A percentile compares a stretch with the other conserved stretches of the same genome.
phyloP scores from a whole-genome alignment of 176 grass and related monocot genomes.

The maize (Zea mays) region Zm-B73-REFERENCE-NAM-5.0 NC_050100.1:184932501-184933000 shows the following conservation, averaged over 20 bases:
- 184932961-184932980: slow-evolving; percentile 39
- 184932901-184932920: slow-evolving; percentile 87
- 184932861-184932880: slow-evolving; percentile 21
- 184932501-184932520: slow-evolving; percentile 70
- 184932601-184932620: slow-evolving; percentile 45
- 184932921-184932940: slow-evolving; percentile 70
- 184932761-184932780: background rate
- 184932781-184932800: slow-evolving; percentile 21
- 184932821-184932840: slow-evolving; percentile 14
- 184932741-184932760: background rate
- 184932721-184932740: slow-evolving; percentile 30
- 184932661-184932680: slow-evolving; percentile 66
- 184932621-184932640: slow-evolving; percentile 44
- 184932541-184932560: slow-evolving; percentile 85
- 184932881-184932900: slow-evolving; percentile 86
- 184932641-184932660: slow-evolving; percentile 64
- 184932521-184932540: slow-evolving; percentile 83
- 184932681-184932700: slow-evolving; percentile 83
- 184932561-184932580: slow-evolving; percentile 78
- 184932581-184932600: slow-evolving; percentile 68
- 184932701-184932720: slow-evolving; percentile 49
- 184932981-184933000: slow-evolving; percentile 44
- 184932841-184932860: slow-evolving; percentile 16
- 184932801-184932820: slow-evolving; percentile 10
- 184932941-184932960: slow-evolving; percentile 38